Conservation (phyloP, 345 rosid species). For the Clarkia xantiana region DNA sequence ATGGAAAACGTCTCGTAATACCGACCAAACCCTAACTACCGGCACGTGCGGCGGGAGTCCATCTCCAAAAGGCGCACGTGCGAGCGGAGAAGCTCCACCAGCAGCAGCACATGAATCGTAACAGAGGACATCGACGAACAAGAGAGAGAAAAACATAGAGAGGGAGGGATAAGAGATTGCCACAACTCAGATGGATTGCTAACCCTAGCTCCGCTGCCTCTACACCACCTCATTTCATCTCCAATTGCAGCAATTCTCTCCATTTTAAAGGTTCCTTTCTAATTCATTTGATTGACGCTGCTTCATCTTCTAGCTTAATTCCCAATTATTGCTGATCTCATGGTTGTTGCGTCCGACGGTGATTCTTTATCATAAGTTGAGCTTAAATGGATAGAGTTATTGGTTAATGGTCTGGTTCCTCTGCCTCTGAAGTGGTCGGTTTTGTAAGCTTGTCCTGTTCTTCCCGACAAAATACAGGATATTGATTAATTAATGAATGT, state of each 20-base stretch:
- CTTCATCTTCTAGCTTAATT: background rate
- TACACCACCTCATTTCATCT: conserved; percentile 1
- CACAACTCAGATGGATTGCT: background rate
- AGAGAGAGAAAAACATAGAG: background rate
- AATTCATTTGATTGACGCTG: background rate
- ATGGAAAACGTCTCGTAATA: background rate
- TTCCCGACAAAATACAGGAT: too few species aligned
- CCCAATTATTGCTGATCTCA: background rate
- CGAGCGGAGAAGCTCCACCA: conserved; percentile 6
- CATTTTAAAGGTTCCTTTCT: background rate
- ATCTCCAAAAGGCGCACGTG: conserved; percentile 14
- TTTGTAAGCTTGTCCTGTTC: background rate
- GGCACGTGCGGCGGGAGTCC: conserved; percentile 18
- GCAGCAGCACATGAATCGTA: conserved; percentile 7
- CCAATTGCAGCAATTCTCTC: background rate
- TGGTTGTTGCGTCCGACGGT: background rate
- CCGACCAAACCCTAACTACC: conserved; percentile 14
- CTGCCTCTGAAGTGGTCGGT: background rate
- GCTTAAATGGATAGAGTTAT: conserved; percentile 1
- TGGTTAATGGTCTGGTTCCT: background rate
- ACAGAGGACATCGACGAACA: background rate
- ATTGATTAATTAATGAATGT: too few species aligned
- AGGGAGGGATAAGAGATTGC: background rate
- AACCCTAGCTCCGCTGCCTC: conserved; percentile 6
- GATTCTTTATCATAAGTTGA: background rate